Evolutionary conservation across 768 basidiomycete species (phyloP), one percentile per base, ranked within the genome.

Genomic region (Obba rivulosa): DNA sequence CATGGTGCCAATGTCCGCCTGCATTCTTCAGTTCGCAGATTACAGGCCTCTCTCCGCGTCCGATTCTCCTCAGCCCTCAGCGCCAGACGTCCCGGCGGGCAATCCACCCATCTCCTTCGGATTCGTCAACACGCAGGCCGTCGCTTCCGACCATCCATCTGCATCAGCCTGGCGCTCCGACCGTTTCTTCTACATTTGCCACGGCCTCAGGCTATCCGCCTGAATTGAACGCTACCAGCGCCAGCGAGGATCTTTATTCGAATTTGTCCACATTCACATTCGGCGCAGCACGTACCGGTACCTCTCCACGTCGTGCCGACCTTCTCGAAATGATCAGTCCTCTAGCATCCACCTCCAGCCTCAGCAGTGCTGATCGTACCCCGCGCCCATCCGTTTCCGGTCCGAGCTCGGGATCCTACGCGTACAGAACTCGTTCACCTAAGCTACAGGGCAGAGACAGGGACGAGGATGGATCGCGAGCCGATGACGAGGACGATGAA

Each of bases 351-450:
- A 44, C 61, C 18, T 36, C 54, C 3, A 56, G 49, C 20, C 49
- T 58, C 10, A n/a, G 49, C 36, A 68, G 66, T 34, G 41, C 64
- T 17, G 72, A 77, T 54, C 68, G 65, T 34, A 76, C 75, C 0
- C 75, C 75, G 4, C 72, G 75, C 35, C 70, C 69, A 9, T 75
- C 75, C 21, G 57, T 76, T 28, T 68, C 66, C 0, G 41, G 50
- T 5, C 22, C 54, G 11, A 45, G 46, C 41, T 43, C 28, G 10
- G 13, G 13, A 10, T 11, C 18, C n/a, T 23, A 17, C 18, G 50
- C 52, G 25, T 46, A 48, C 54, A 45, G 45, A 23, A 35, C 52
- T 39, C 68, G 71, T 58, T 66, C 69, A 58, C 68, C 64, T 59
- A 43, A 63, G 59, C 61, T 62, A 56, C 54, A 43, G 45, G 52